A percentile compares a stretch with the other conserved stretches of the same genome.
Evolutionary conservation across 2,329 filamentous ascomycete genomes (phyloP).

Genomic region (Gnomoniopsis sp.): DNA sequence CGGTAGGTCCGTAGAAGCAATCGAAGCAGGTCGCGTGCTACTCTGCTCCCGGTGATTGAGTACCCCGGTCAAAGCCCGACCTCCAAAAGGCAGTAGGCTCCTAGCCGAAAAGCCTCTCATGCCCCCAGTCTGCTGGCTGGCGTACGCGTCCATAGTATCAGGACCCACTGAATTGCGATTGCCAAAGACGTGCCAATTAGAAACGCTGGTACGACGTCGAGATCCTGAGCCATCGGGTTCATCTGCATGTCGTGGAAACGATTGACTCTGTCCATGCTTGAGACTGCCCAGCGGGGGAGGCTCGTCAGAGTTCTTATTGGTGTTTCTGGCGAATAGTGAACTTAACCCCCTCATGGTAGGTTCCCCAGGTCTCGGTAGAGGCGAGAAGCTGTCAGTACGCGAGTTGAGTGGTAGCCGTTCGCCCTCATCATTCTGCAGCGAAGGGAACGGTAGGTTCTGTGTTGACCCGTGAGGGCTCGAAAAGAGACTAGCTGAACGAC

Average conservation of each 20-base stretch:
- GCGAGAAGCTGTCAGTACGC: slow-evolving; percentile 34
- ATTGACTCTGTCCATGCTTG: slow-evolving; percentile 72
- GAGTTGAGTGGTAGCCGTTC: slow-evolving; percentile 40
- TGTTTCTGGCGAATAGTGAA: slow-evolving; percentile 56
- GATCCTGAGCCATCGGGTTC: slow-evolving; percentile 50
- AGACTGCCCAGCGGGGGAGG: slow-evolving; percentile 66
- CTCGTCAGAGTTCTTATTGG: slow-evolving; percentile 57
- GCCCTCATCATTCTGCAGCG: slow-evolving; percentile 41
- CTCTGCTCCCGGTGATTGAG: slow-evolving; percentile 50
- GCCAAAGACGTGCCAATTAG: slow-evolving; percentile 53
- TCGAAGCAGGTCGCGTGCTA: slow-evolving; percentile 65
- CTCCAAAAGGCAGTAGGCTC: slow-evolving; percentile 42
- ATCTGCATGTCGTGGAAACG: slow-evolving; percentile 63
- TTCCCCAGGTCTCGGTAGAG: slow-evolving; percentile 30
- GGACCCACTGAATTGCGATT: slow-evolving; percentile 49
- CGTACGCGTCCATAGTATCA: slow-evolving; percentile 37
- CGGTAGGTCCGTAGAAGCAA: slow-evolving; percentile 67
- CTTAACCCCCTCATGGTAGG: slow-evolving; percentile 40
- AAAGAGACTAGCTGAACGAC: slow-evolving; percentile 53
- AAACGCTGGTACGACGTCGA: slow-evolving; percentile 57
- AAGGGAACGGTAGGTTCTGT: slow-evolving; percentile 54
- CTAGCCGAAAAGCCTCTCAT: slow-evolving; percentile 38
- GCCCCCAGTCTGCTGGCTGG: slow-evolving; percentile 23
- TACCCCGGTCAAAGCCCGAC: slow-evolving; percentile 45
- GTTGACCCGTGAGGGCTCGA: slow-evolving; percentile 62